Evolutionary conservation across 768 basidiomycete genomes (phyloP).

Genomic region (Leucocoprinus birnbaumii): DNA sequence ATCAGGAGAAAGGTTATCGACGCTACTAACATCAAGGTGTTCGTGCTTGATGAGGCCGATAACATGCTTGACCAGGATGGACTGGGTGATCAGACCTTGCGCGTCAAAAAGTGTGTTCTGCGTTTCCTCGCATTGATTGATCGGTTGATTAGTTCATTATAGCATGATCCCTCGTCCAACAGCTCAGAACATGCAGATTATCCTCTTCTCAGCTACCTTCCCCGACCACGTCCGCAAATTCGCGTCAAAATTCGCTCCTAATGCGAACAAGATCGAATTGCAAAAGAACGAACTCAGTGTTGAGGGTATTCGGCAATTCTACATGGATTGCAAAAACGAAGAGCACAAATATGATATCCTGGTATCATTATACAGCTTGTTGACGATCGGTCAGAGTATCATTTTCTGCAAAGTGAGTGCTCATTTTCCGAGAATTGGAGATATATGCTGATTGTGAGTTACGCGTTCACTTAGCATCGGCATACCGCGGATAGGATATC

Average conservation of each 20-base stretch:
- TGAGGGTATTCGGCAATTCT: slow-evolving; percentile 94
- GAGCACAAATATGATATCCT: slow-evolving; percentile 95
- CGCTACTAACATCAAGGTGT: slow-evolving; percentile 77
- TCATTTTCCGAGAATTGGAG: background rate
- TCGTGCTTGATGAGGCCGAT: slow-evolving; percentile 97
- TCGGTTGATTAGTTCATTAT: background rate
- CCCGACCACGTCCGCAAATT: slow-evolving; percentile 91
- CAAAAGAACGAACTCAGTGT: slow-evolving; percentile 92
- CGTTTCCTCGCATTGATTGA: background rate
- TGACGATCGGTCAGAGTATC: slow-evolving; percentile 97
- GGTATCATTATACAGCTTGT: slow-evolving; percentile 81
- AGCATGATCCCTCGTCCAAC: slow-evolving; percentile 59
- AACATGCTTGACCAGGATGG: slow-evolving; percentile 98
- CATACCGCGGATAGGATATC: slow-evolving; percentile 93
- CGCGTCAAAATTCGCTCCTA: slow-evolving; percentile 89
- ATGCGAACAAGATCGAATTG: slow-evolving; percentile 94
- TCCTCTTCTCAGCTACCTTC: slow-evolving; percentile 98
- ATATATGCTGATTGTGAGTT: too few relatives aligned
- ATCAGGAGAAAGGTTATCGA: slow-evolving; percentile 78
- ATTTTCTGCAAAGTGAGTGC: slow-evolving; percentile 88
- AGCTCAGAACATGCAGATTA: slow-evolving; percentile 81
- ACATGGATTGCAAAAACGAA: slow-evolving; percentile 90
- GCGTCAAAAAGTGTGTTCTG: slow-evolving; percentile 82
- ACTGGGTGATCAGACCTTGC: slow-evolving; percentile 88
- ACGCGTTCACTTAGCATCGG: slow-evolving; percentile 54